Conservation (phyloP, 352 stramenopile genomes). For the Globisporangium spiculum region DNA sequence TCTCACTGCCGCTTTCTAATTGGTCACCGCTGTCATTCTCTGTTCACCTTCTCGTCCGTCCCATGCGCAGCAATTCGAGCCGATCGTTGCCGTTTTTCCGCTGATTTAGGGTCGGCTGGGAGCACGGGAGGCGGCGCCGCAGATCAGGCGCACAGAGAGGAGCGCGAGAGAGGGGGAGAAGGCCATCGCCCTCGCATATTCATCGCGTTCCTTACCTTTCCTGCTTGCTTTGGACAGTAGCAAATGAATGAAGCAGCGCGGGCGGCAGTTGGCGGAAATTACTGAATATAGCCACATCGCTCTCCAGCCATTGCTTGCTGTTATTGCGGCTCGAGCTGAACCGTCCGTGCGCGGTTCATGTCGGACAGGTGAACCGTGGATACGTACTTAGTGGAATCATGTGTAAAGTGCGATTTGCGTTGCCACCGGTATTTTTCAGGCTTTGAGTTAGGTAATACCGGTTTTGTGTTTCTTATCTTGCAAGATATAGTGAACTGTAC, state of each 20-base stretch:
- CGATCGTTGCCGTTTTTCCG: too few species aligned
- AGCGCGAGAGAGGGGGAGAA: background rate
- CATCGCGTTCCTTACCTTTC: slow-evolving; percentile 58
- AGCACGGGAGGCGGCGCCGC: background rate
- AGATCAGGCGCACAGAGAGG: background rate
- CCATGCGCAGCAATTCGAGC: background rate
- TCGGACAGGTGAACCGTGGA: background rate
- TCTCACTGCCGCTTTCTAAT: background rate
- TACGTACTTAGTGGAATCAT: background rate
- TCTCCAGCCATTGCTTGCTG: slow-evolving; percentile 59
- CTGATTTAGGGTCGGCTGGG: background rate
- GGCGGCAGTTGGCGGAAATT: slow-evolving; percentile 31
- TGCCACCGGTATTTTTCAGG: background rate
- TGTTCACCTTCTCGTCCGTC: background rate
- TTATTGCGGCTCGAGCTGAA: slow-evolving; percentile 16
- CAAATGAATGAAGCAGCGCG: slow-evolving; percentile 48
- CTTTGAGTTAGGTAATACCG: too few species aligned
- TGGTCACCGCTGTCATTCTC: background rate
- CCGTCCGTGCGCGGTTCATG: background rate
- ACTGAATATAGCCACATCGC: slow-evolving; percentile 30
- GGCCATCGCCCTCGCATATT: slow-evolving; percentile 13
- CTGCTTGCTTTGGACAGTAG: slow-evolving; percentile 87
- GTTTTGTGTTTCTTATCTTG: too few species aligned
- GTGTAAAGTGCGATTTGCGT: background rate
- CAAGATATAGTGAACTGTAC: too few species aligned